A percentile compares a stretch with the other conserved stretches of the same genome.
These are phyloP conservation scores for Sclerotinia trifoliorum DNA, from an alignment of 2,329 filamentous ascomycete species.

Conservation along the genomic window DNA sequence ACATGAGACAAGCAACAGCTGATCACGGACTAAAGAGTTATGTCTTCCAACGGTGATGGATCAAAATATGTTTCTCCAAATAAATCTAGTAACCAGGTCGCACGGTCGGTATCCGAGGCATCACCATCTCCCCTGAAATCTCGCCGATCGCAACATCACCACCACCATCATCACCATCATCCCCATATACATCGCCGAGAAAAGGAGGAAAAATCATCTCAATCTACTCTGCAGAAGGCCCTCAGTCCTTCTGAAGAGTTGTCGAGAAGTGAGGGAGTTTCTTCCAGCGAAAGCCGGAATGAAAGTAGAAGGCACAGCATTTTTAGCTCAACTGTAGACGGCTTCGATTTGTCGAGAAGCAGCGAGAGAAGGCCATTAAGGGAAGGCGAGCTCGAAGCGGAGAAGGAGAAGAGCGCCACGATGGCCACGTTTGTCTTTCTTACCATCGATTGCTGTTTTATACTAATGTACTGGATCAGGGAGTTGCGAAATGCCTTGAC, in stretches of 20 bases:
- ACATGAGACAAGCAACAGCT: conserved; percentile 1
- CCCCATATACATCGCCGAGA: conserved; percentile 40
- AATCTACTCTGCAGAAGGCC: conserved; percentile 29
- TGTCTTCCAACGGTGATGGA: conserved; percentile 23
- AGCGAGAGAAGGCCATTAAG: conserved; percentile 34
- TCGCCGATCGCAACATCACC: conserved; percentile 42
- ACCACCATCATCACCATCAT: conserved; percentile 24
- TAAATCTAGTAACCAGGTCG: conserved; percentile 51
- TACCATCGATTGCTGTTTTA: neutral
- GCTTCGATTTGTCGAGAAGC: conserved; percentile 20
- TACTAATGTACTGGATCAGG: conserved; percentile 40
- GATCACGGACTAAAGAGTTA: conserved; percentile 17
- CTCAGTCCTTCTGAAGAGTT: conserved; percentile 18
- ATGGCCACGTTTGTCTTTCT: conserved; percentile 45
- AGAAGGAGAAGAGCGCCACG: conserved; percentile 44
- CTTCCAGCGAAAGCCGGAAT: conserved; percentile 46
- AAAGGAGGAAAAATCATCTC: conserved; percentile 38
- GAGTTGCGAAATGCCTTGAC: conserved; percentile 52
- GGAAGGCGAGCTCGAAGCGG: conserved; percentile 45
- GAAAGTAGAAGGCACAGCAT: conserved; percentile 48
- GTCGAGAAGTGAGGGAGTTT: conserved; percentile 44
- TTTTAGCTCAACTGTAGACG: conserved; percentile 35
- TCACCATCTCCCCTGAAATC: conserved; percentile 31
- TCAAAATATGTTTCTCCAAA: conserved; percentile 18
- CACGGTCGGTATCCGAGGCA: conserved; percentile 46